These are phyloP conservation scores for Helianthus annuus DNA, from an alignment of 129 eudicot species.

Conservation along the genomic window HanXRQr2.0-SUNRISE NC_035442.2:134571445-134571944, in stretches of 20 bases:
- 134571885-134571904: too few species aligned
- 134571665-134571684: neutral
- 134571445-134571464: constrained; percentile 26
- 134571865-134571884: too few species aligned
- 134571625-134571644: constrained; percentile 8
- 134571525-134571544: constrained; percentile 10
- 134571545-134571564: neutral
- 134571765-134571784: neutral
- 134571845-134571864: too few species aligned
- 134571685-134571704: neutral
- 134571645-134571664: neutral
- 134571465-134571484: constrained; percentile 27
- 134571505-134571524: constrained; percentile 4
- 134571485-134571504: constrained; percentile 21
- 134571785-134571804: too few species aligned
- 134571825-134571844: too few species aligned
- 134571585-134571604: constrained; percentile 11
- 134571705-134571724: neutral
- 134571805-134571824: too few species aligned
- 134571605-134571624: constrained; percentile 5
- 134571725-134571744: constrained; percentile 1
- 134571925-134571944: too few species aligned
- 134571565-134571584: constrained; percentile 12
- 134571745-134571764: neutral
- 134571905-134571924: too few species aligned